A percentile compares a stretch with the other conserved stretches of the same genome.
These are phyloP conservation scores for Eucalyptus guilfoylei DNA, from an alignment of 345 rosid genomes.

Conservation along the genomic window DNA sequence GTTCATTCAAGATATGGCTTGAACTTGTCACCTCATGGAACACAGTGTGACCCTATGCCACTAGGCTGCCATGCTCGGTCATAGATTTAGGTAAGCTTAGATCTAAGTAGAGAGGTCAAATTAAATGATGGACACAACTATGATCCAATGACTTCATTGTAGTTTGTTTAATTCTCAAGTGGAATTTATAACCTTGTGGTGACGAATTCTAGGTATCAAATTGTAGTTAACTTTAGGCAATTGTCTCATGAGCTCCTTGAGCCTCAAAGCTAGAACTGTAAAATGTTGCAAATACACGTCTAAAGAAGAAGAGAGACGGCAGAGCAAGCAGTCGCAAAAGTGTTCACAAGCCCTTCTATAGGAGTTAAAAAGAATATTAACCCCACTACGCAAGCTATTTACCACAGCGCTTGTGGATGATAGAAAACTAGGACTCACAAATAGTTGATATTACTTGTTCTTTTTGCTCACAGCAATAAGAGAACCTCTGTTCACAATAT, in stretches of 20 bases:
- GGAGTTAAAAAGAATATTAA: neutral
- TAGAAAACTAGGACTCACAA: neutral
- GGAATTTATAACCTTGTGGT: neutral
- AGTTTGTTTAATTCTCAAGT: neutral
- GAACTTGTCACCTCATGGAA: neutral
- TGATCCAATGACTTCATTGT: neutral
- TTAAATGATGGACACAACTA: neutral
- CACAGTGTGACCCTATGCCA: neutral
- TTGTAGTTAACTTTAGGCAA: neutral
- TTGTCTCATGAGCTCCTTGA: neutral
- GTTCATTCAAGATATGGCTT: neutral
- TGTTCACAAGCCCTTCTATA: neutral
- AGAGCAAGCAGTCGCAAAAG: neutral
- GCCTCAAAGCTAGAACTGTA: neutral
- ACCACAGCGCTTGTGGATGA: neutral
- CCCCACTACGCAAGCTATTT: neutral
- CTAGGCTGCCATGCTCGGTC: neutral
- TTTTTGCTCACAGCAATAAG: neutral
- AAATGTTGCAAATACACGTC: neutral
- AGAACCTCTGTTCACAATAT: neutral
- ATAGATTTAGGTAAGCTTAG: neutral
- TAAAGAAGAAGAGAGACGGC: neutral
- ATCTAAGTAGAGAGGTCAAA: neutral
- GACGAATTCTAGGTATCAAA: neutral
- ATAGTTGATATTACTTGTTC: neutral